Evolutionary conservation across 2,329 filamentous ascomycete genomes (phyloP).

Genomic region (Talaromyces sp.): DNA sequence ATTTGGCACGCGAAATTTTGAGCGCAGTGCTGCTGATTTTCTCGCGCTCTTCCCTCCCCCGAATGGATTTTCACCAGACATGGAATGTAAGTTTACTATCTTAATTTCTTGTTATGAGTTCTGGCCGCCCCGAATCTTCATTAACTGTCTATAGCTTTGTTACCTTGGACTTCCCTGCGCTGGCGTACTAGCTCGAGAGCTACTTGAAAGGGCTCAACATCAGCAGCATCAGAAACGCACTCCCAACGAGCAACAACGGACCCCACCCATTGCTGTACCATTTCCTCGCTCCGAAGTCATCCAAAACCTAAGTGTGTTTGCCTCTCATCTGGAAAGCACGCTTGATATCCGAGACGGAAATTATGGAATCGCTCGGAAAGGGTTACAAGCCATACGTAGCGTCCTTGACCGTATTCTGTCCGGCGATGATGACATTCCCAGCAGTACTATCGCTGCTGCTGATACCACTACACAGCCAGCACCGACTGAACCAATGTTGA

Average conservation of each 20-base stretch:
- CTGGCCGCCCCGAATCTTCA: background rate
- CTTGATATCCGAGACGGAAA: slow-evolving; percentile 12
- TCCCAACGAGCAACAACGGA: background rate
- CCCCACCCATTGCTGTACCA: background rate
- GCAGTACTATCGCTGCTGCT: background rate
- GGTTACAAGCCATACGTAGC: slow-evolving; percentile 11
- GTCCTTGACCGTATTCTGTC: slow-evolving; percentile 15
- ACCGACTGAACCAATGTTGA: background rate
- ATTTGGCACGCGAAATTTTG: slow-evolving; percentile 7
- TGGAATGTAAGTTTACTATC: slow-evolving; percentile 3
- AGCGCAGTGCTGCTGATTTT: background rate
- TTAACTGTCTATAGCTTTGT: slow-evolving; percentile 8
- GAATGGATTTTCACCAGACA: background rate
- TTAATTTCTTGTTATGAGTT: background rate
- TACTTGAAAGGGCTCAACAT: slow-evolving; percentile 16
- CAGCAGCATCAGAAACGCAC: background rate
- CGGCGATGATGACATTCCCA: background rate
- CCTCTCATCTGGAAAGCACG: slow-evolving; percentile 12
- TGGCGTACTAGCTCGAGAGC: slow-evolving; percentile 16
- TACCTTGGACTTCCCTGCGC: slow-evolving; percentile 20
- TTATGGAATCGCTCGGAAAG: slow-evolving; percentile 10
- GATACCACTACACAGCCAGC: background rate
- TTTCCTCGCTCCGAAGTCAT: slow-evolving; percentile 18
- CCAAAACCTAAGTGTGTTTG: slow-evolving; percentile 19
- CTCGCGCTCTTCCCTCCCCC: background rate